Conservation (phyloP, 1,284 basidiomycete species). For the Cryptococcus wingfieldii region DNA sequence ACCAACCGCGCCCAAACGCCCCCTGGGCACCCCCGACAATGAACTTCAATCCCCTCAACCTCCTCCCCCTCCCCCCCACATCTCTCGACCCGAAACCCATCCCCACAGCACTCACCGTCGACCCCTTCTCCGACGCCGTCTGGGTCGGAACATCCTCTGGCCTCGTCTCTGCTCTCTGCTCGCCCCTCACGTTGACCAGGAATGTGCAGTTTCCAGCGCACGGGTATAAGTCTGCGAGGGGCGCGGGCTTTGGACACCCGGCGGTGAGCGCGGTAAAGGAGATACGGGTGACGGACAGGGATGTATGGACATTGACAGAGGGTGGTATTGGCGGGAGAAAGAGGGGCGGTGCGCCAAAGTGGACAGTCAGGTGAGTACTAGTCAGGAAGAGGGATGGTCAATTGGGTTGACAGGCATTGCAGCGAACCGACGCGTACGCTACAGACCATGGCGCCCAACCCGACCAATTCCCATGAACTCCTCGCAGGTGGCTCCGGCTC, state of each 20-base stretch:
- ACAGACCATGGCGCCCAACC: slow-evolving; percentile 48
- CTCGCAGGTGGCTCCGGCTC: slow-evolving; percentile 59
- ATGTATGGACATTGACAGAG: slow-evolving; percentile 55
- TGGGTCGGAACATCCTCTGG: slow-evolving; percentile 81
- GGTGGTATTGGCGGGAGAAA: slow-evolving; percentile 45
- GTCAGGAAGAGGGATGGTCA: neutral
- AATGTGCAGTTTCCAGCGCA: slow-evolving; percentile 65
- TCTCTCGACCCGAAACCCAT: slow-evolving; percentile 38
- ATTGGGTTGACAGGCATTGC: neutral
- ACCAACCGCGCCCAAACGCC: too few species aligned
- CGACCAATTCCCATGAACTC: slow-evolving; percentile 54
- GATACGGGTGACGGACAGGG: slow-evolving; percentile 67
- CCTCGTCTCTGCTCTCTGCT: slow-evolving; percentile 67
- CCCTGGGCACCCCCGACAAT: neutral
- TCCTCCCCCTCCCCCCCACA: slow-evolving; percentile 42
- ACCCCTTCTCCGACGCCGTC: slow-evolving; percentile 81
- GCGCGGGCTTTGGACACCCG: slow-evolving; percentile 1
- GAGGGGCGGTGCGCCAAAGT: slow-evolving; percentile 46
- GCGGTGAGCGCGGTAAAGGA: slow-evolving; percentile 56
- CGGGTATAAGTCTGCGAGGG: slow-evolving; percentile 25
- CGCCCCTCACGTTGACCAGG: slow-evolving; percentile 52
- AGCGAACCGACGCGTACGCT: slow-evolving; percentile 42
- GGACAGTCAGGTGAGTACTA: slow-evolving; percentile 41
- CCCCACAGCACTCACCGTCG: slow-evolving; percentile 71
- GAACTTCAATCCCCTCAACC: slow-evolving; percentile 44